Conservation (phyloP, 495 filamentous ascomycete species). For the Apiosordaria backusii region DNA sequence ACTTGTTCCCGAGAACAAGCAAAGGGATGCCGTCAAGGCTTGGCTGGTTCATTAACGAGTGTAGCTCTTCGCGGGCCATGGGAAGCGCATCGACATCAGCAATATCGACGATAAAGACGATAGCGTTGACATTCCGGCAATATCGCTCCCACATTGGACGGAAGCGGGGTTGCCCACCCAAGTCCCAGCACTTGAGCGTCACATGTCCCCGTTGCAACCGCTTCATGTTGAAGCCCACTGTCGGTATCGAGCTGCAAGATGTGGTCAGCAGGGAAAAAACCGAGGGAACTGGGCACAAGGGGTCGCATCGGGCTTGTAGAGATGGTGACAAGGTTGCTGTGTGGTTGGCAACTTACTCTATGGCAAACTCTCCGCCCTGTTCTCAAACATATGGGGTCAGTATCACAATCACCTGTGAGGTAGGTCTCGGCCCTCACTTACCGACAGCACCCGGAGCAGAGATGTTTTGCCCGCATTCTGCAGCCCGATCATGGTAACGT, state of each 20-base stretch:
- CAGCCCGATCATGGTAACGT: conserved; percentile 98
- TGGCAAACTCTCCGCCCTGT: conserved; percentile 96
- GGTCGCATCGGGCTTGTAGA: conserved; percentile 8
- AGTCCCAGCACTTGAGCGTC: conserved; percentile 98
- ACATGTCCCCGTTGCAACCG: conserved; percentile 97
- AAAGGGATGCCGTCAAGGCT: conserved; percentile 87
- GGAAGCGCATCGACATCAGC: conserved; percentile 76
- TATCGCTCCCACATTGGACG: conserved; percentile 99
- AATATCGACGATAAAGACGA: conserved; percentile 90
- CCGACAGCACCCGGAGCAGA: conserved; percentile 86
- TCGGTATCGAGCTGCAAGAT: conserved; percentile 82
- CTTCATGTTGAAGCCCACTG: conserved; percentile 99
- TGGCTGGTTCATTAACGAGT: conserved; percentile 79
- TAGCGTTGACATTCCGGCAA: conserved; percentile 94
- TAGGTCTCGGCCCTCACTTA: conserved; percentile 49
- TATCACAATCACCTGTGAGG: neutral
- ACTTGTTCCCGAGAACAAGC: conserved; percentile 97
- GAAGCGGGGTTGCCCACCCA: conserved; percentile 95
- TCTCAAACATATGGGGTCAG: conserved; percentile 23
- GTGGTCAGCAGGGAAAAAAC: conserved; percentile 41
- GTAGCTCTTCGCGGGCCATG: conserved; percentile 88
- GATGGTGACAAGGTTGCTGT: conserved; percentile 10
- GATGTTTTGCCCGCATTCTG: conserved; percentile 99
- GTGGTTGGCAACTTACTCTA: conserved; percentile 72
- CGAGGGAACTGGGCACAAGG: conserved; percentile 12